These are phyloP conservation scores for Coniochaeta pulveracea DNA, from an alignment of 2,329 filamentous ascomycete species.

Conservation along the genomic window DNA sequence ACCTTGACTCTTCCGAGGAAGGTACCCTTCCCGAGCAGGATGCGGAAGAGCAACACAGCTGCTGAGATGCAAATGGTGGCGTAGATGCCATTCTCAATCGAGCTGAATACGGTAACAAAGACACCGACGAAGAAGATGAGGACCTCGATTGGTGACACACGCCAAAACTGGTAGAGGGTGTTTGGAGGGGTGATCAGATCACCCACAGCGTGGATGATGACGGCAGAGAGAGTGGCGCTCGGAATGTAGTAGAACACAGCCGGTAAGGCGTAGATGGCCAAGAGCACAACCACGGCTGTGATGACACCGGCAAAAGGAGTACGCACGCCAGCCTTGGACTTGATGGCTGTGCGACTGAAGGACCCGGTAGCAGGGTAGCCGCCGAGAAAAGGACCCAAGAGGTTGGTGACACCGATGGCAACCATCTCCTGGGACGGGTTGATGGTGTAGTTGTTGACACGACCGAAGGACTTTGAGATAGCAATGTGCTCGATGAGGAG, in stretches of 20 bases:
- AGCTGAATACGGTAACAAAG: constrained; percentile 75
- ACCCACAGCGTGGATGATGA: constrained; percentile 93
- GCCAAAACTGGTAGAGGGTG: constrained; percentile 91
- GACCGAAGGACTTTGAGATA: constrained; percentile 92
- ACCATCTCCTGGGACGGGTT: constrained; percentile 94
- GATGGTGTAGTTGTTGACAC: constrained; percentile 93
- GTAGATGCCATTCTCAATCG: constrained; percentile 90
- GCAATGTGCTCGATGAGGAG: constrained; percentile 93
- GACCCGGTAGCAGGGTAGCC: constrained; percentile 90
- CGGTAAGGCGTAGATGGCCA: constrained; percentile 82
- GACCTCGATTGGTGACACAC: constrained; percentile 80
- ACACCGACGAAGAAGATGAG: constrained; percentile 91
- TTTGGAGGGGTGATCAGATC: constrained; percentile 88
- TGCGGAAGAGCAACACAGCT: constrained; percentile 70
- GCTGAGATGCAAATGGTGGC: constrained; percentile 68
- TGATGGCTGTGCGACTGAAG: constrained; percentile 92
- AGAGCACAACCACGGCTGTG: constrained; percentile 71
- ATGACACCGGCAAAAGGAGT: constrained; percentile 86
- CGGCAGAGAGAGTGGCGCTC: constrained; percentile 64
- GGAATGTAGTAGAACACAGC: constrained; percentile 93
- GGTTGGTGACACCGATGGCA: constrained; percentile 81
- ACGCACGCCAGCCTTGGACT: constrained; percentile 89
- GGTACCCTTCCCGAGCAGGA: constrained; percentile 69
- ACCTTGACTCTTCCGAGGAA: constrained; percentile 79
- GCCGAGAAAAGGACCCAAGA: constrained; percentile 84